Evolutionary conservation across 75 land plant species (phyloP).

Genomic region (Picea sitchensis): DNA sequence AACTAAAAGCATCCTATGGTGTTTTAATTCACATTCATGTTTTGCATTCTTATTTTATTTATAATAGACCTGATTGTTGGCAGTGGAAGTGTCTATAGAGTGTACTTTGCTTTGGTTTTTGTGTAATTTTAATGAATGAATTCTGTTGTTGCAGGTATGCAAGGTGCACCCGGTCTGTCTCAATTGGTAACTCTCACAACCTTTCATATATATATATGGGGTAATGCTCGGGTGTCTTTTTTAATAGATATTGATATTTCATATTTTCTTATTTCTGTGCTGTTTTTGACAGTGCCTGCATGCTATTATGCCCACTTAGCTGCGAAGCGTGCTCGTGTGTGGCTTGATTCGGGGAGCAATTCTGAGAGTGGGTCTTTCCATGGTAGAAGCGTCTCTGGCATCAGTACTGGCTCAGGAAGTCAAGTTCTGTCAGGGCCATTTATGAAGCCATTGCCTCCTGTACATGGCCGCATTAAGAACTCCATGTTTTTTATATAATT

Average conservation of each 20-base stretch:
- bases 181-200: conserved; percentile 14
- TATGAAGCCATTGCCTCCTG: conserved; percentile 12
- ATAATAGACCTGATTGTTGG: too few species aligned
- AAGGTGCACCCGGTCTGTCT: conserved; percentile 28
- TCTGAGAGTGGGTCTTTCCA: conserved; percentile 12
- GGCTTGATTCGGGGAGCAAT: conserved; percentile 15
- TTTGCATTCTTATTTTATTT: too few species aligned
- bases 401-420: neutral
- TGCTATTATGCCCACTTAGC: conserved; percentile 32
- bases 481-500: conserved; percentile 19
- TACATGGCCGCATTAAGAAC: conserved; percentile 13
- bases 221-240: neutral
- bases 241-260: neutral
- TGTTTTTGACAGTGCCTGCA: conserved; percentile 17
- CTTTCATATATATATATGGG: neutral
- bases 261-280: neutral
- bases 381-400: conserved; percentile 9
- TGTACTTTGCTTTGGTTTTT: too few species aligned
- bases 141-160: conserved; percentile 17
- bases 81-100: too few species aligned
- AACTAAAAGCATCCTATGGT: too few species aligned
- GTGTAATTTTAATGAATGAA: too few species aligned
- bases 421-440: neutral
- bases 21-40: too few species aligned
- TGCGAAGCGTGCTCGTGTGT: conserved; percentile 20